Evolutionary conservation across 768 basidiomycete species (phyloP), one percentile per base, ranked within the genome.

Genomic region (Russula abietina): DNA sequence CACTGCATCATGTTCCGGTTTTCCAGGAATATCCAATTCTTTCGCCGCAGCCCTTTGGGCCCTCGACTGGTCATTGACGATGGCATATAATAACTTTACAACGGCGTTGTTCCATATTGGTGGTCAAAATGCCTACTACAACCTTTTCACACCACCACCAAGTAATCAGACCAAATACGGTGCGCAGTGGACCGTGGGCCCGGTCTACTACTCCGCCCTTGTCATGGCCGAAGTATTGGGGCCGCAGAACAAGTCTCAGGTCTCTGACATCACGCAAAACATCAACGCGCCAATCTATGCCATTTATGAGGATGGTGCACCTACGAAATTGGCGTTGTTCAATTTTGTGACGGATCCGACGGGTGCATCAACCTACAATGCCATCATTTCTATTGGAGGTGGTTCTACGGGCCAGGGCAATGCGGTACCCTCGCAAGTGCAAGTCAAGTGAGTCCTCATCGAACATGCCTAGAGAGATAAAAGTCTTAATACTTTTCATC

Each of bases 191-290:
- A 87, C 87, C 1, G 78, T 88, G 33, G 88, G 88, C 4, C 80
- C 87, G 0, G 73, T 86, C 52, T 91, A 87, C 74, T 93, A 93
- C 73, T 80, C 90, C 0, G 79, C 84, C 1, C 73, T 94, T 28
- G 79, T 86, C 64, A 76, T 88, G 49, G 81, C 89, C 0, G 91
- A 93, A 71, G 77, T 79, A 2, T 75, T 92, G 36, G 89, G 89
- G 10, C 76, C 79, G 50, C 79, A 81, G 45, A 85, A 85, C 71
- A 74, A 71, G 2, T 83, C 88, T 3, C 87, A 83, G 61, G 76
- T 93, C 33, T 74, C 88, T 38, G 91, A 93, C 71, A 77, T 89
- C 39, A 77, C 79, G 48, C 81, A 48, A 11, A 48, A 60, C 10
- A 46, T 22, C 22, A 81, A 75, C 67, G 87, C 86, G 3, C 87